Conservation (phyloP, 169 alveolate species). For the Cystoisospora suis region DNA sequence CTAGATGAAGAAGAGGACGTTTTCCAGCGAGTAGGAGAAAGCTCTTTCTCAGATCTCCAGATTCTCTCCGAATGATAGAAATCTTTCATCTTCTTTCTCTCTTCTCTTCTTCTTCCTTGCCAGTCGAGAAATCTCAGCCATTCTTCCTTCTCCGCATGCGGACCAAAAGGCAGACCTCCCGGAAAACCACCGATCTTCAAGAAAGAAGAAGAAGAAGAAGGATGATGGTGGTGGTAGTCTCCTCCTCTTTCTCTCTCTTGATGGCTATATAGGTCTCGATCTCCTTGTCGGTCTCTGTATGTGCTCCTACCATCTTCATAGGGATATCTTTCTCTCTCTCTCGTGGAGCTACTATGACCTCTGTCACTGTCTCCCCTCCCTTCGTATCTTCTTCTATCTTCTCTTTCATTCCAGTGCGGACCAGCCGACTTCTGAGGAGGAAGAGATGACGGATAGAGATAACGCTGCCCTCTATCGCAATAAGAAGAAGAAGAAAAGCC, state of each 20-base stretch:
- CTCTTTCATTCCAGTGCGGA: neutral
- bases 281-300: neutral
- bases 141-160: neutral
- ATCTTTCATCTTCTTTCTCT: neutral
- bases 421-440: too few species aligned
- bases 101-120: neutral
- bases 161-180: neutral
- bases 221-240: neutral
- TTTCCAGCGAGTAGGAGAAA: conserved; percentile 13
- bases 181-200: neutral
- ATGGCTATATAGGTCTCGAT: neutral
- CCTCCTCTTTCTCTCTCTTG: neutral
- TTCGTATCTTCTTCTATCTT: neutral
- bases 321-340: neutral
- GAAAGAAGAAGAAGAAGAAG: neutral
- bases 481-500: too few species aligned
- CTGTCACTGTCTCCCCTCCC: neutral
- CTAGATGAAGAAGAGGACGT: neutral
- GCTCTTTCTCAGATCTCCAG: neutral
- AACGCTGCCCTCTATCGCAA: too few species aligned
- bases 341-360: neutral
- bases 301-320: neutral
- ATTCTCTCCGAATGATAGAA: neutral
- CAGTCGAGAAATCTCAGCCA: conserved; percentile 14
- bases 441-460: too few species aligned